These are phyloP conservation scores for Vigna angularis DNA, from an alignment of 306 rosid species.

Conservation along the genomic window DNA sequence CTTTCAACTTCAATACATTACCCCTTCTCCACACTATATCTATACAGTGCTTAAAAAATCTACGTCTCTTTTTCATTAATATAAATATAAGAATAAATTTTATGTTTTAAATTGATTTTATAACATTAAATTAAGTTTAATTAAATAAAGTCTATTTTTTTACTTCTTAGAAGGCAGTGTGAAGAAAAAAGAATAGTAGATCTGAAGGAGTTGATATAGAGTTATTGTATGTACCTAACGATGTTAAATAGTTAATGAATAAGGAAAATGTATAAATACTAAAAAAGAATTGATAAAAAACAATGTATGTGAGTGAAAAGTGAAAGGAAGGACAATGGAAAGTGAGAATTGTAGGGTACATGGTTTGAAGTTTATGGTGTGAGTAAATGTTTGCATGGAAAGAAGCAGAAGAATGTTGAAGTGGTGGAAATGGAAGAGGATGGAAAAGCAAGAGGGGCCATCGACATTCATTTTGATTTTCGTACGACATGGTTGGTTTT, in stretches of 20 bases:
- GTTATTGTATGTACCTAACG: too few relatives aligned
- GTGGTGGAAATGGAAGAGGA: slow-evolving; percentile 28
- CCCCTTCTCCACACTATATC: background rate
- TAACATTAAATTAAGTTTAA: too few relatives aligned
- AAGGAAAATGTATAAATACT: too few relatives aligned
- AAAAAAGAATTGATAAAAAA: background rate
- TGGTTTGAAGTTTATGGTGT: slow-evolving; percentile 37
- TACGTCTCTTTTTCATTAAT: too few relatives aligned
- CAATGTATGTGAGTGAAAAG: slow-evolving; percentile 17
- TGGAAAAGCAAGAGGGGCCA: slow-evolving; percentile 40
- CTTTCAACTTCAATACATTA: background rate
- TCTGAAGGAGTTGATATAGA: too few relatives aligned
- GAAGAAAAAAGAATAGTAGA: too few relatives aligned
- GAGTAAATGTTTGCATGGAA: slow-evolving; percentile 45
- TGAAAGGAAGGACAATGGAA: slow-evolving; percentile 37
- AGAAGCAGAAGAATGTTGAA: slow-evolving; percentile 36
- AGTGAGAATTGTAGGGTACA: slow-evolving; percentile 29
- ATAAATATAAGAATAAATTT: too few relatives aligned
- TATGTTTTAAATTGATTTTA: too few relatives aligned
- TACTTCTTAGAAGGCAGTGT: too few relatives aligned
- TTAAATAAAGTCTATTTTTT: too few relatives aligned
- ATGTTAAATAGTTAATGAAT: too few relatives aligned
- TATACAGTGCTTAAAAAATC: background rate
- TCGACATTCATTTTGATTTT: slow-evolving; percentile 39
- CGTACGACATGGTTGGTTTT: slow-evolving; percentile 42